Percentiles rank a stretch among this genome's conserved stretches.
These are phyloP conservation scores for Alternaria viburni DNA, from an alignment of 2,329 filamentous ascomycete genomes.

Conservation along the genomic window DNA sequence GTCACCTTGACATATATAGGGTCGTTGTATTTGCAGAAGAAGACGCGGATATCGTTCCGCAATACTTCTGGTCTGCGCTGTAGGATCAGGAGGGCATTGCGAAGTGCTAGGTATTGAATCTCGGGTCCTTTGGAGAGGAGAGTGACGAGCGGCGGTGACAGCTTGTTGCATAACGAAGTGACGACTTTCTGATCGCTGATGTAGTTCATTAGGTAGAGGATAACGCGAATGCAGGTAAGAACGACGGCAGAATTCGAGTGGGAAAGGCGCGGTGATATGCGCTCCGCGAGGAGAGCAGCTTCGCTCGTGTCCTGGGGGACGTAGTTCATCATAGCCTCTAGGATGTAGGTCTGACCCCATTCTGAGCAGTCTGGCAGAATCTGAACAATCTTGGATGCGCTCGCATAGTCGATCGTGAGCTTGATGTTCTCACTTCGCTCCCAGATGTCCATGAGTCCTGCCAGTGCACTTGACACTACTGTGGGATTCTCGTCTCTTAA, in stretches of 20 bases:
- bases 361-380: constrained; percentile 97
- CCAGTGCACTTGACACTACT: constrained; percentile 91
- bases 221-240: constrained; percentile 92
- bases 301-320: constrained; percentile 90
- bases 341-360: constrained; percentile 98
- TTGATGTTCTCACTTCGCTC: constrained; percentile 97
- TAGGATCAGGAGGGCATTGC: constrained; percentile 92
- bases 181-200: constrained; percentile 91
- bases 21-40: constrained; percentile 99
- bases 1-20: constrained; percentile 99
- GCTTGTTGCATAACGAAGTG: constrained; percentile 83
- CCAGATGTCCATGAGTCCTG: constrained; percentile 96
- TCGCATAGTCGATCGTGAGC: constrained; percentile 95
- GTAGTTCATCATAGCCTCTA: constrained; percentile 97
- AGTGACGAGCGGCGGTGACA: constrained; percentile 93
- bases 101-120: constrained; percentile 94
- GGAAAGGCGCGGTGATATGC: constrained; percentile 92
- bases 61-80: constrained; percentile 92
- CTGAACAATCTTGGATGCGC: constrained; percentile 96
- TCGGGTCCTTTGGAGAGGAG: constrained; percentile 94
- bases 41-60: constrained; percentile 95
- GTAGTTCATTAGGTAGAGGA: constrained; percentile 98
- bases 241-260: constrained; percentile 98
- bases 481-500: constrained; percentile 96
- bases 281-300: constrained; percentile 86